Evolutionary conservation across 2,329 filamentous ascomycete species (phyloP).

Genomic region (Aureobasidium sp.): DNA sequence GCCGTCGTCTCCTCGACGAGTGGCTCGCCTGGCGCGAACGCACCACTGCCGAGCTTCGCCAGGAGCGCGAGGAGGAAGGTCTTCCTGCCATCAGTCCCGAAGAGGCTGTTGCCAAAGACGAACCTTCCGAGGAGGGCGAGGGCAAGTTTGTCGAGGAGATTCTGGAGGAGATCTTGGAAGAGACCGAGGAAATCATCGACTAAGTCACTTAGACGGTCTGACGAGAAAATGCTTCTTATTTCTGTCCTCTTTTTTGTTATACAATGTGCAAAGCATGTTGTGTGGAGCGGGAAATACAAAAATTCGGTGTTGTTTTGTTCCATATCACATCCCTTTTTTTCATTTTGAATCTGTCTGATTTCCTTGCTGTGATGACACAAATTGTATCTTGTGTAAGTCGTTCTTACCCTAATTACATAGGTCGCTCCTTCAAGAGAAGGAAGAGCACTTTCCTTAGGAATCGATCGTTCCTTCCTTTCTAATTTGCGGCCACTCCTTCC

Average conservation of each 20-base stretch:
- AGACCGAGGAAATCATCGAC: constrained; percentile 69
- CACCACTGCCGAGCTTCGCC: constrained; percentile 60
- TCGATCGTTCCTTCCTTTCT: too few relatives aligned
- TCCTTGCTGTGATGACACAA: not conserved
- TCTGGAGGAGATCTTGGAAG: constrained; percentile 82
- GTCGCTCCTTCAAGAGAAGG: too few relatives aligned
- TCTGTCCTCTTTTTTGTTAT: not conserved
- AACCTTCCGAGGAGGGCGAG: constrained; percentile 37
- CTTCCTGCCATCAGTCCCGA: constrained; percentile 58
- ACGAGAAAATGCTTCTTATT: constrained; percentile 1
- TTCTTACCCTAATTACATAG: too few relatives aligned
- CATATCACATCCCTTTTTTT: not conserved
- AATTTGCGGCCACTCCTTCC: too few relatives aligned
- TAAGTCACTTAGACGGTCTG: not conserved
- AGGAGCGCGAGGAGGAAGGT: constrained; percentile 61
- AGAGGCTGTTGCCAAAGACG: constrained; percentile 47
- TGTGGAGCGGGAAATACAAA: not conserved
- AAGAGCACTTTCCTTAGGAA: too few relatives aligned
- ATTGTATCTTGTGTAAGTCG: not conserved
- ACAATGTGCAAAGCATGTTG: not conserved
- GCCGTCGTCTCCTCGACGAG: constrained; percentile 73
- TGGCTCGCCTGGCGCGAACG: constrained; percentile 78
- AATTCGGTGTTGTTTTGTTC: not conserved
- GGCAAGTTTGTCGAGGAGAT: constrained; percentile 59
- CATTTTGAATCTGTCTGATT: not conserved